A percentile compares a stretch with the other conserved stretches of the same genome.
Conservation (phyloP, 1,284 basidiomycete genomes). For the Ustilago lituana region DNA sequence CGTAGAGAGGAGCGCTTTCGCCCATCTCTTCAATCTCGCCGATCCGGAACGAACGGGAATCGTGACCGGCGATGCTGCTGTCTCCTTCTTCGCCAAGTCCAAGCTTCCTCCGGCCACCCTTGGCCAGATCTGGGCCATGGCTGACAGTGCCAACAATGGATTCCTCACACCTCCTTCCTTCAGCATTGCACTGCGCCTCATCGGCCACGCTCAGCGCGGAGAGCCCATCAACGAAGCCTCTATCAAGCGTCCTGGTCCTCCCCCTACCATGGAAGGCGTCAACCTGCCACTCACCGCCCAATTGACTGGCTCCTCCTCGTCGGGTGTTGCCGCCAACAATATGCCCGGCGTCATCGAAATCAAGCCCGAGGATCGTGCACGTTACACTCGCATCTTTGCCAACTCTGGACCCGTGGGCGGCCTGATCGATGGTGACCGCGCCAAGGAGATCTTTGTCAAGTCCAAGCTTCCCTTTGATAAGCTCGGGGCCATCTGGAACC, state of each 20-base stretch:
- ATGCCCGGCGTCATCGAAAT: conserved; percentile 54
- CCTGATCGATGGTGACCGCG: conserved; percentile 78
- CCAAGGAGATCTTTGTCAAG: conserved; percentile 90
- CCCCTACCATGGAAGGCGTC: conserved; percentile 81
- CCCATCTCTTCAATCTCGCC: conserved; percentile 61
- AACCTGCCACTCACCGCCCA: conserved; percentile 67
- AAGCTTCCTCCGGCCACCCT: conserved; percentile 69
- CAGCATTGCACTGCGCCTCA: conserved; percentile 88
- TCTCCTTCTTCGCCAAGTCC: conserved; percentile 64
- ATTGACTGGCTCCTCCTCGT: conserved; percentile 33
- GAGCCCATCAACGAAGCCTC: conserved; percentile 73
- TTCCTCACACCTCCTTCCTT: conserved; percentile 69
- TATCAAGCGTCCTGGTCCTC: conserved; percentile 73
- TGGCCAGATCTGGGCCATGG: conserved; percentile 91
- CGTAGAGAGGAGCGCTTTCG: conserved; percentile 61
- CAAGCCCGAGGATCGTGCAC: conserved; percentile 62
- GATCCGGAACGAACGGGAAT: conserved; percentile 60
- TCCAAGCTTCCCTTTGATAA: conserved; percentile 89
- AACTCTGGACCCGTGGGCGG: conserved; percentile 59
- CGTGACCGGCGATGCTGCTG: conserved; percentile 63
- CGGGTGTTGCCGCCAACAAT: conserved; percentile 12
- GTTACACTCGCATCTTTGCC: conserved; percentile 67
- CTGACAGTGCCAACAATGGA: conserved; percentile 76
- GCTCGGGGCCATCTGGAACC: conserved; percentile 92
- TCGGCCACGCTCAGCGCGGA: conserved; percentile 91